Evolutionary conservation across 148 eudicot species (phyloP).

Genomic region (Selenicereus undatus): DNA sequence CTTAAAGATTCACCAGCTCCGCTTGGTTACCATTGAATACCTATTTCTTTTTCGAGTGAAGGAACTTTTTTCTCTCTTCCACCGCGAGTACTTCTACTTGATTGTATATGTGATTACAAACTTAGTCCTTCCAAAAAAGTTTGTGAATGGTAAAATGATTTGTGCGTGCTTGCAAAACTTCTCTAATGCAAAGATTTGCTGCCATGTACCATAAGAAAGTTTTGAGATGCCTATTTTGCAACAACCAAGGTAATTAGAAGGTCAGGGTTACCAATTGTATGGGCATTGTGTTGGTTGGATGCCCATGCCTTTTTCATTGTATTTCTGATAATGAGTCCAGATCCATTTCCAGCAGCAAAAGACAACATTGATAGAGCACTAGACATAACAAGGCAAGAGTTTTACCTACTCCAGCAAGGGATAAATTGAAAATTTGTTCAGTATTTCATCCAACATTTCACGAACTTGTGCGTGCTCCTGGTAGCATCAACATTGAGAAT

Average conservation of each 20-base stretch:
- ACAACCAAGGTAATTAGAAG: not conserved
- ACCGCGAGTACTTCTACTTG: not conserved
- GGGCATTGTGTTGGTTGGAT: not conserved
- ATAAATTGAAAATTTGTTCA: not conserved
- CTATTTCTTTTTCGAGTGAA: not conserved
- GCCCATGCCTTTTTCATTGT: not conserved
- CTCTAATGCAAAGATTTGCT: not conserved
- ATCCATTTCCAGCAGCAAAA: not conserved
- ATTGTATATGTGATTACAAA: slow-evolving; percentile 9
- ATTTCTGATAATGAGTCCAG: too few species aligned
- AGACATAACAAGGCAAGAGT: not conserved
- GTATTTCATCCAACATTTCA: not conserved
- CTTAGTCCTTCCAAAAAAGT: not conserved
- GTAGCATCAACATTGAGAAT: not conserved
- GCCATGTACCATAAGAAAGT: not conserved
- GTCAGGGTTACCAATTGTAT: not conserved
- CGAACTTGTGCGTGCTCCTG: not conserved
- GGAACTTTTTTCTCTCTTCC: not conserved
- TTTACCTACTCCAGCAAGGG: not conserved
- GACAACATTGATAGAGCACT: not conserved
- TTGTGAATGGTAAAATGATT: not conserved
- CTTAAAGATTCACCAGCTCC: slow-evolving; percentile 79
- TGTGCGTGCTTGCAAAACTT: slow-evolving; percentile 2
- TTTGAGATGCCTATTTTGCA: not conserved
- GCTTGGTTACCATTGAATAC: slow-evolving; percentile 57